Base-by-base conservation (phyloP, 306 rosid genomes). In the Betula pendula region DNA sequence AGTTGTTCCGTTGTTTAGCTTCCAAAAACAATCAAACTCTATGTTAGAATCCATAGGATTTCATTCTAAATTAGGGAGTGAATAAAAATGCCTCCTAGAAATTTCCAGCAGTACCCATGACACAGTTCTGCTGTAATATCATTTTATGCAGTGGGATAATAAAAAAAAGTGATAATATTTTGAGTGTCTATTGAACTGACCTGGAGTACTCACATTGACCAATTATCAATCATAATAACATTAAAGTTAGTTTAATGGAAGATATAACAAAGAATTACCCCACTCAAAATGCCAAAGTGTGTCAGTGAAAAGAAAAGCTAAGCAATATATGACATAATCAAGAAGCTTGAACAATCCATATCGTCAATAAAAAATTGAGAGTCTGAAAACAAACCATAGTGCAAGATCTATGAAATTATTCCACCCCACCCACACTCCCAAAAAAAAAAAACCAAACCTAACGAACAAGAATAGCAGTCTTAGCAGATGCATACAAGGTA, bases 261-360 rank as follows among this genome's bases (percentile, higher is more conserved):
- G 70, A 35, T 17, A 66, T 38, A 38, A 66, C 70, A 66, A 38
- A 40, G 69, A 63, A 3, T 63, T 63, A 63, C 44, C 40, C 69
- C 3, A 43, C 11, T 20, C 69, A 63, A 52, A 52, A 19, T 8
- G 44, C 24, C 14, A 19, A 63, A 14, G 20, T 33, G 42, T 33
- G 4, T 63, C 69, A 16, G 20, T 8, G 0, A 33, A 31, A 63
- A 31, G 48, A 38, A 33, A 65, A 19, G 6, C 35, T 27, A 16
- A 17, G 70, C 14, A 35, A 35, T 35, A 65, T 65, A 9, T 33
- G 45, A 63, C 24, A 63, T n/a, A n/a, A 63, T 1, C 45, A 63
- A 8, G 14, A 35, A 38, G 70, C 47, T 65, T 35, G 48, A 65
- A 65, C 47, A 65, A 29, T 27, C 12, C 24, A 19, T 65, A 35